phyloP scores from a whole-genome alignment of 2,329 filamentous ascomycete genomes.

The Penicillium sp. region DNA sequence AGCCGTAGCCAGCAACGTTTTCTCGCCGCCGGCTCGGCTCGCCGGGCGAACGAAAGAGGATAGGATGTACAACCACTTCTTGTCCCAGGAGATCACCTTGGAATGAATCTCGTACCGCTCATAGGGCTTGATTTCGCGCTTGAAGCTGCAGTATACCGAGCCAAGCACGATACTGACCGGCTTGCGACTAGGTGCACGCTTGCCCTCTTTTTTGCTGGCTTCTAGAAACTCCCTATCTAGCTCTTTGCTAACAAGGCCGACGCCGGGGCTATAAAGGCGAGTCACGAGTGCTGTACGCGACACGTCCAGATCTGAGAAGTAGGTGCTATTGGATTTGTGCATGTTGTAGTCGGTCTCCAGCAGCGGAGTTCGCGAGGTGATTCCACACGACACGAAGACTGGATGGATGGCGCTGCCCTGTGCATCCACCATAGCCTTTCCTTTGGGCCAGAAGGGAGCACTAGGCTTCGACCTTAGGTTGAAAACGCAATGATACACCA shows the following conservation, averaged over 20 bases:
- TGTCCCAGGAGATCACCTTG: constrained; percentile 72
- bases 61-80: constrained; percentile 79
- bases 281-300: constrained; percentile 79
- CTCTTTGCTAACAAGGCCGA: constrained; percentile 56
- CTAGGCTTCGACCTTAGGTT: constrained; percentile 58
- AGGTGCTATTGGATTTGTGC: constrained; percentile 82
- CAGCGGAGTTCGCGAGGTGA: constrained; percentile 67
- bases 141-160: constrained; percentile 73
- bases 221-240: constrained; percentile 57
- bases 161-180: constrained; percentile 70
- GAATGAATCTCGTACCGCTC: constrained; percentile 74
- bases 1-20: constrained; percentile 70
- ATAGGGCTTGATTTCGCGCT: constrained; percentile 71
- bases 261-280: constrained; percentile 64
- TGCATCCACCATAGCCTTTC: constrained; percentile 39
- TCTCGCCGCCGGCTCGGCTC: constrained; percentile 55
- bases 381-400: constrained; percentile 73
- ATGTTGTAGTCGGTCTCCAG: constrained; percentile 86
- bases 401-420: constrained; percentile 54
- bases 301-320: constrained; percentile 84
- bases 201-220: constrained; percentile 56
- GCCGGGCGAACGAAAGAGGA: constrained; percentile 68
- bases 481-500: constrained; percentile 61
- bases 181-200: constrained; percentile 52
- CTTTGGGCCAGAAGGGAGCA: constrained; percentile 50